Percentiles rank a stretch among this genome's conserved stretches.
Conservation (phyloP, 139 green algal species). For the Ostreobium quekettii region DNA sequence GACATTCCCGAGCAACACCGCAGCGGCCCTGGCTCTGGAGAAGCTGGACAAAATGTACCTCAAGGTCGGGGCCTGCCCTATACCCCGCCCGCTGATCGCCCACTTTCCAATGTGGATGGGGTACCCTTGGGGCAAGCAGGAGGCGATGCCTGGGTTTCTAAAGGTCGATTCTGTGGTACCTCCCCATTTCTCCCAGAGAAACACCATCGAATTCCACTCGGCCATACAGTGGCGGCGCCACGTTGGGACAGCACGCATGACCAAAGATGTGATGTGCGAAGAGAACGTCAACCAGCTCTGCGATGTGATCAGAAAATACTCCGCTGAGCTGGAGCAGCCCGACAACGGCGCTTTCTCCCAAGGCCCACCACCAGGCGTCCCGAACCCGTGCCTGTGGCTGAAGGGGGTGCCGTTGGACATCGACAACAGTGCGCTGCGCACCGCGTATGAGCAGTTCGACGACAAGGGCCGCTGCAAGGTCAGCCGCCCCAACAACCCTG, state of each 20-base stretch:
- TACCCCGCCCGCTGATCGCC: background rate
- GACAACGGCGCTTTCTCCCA: background rate
- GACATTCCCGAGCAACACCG: background rate
- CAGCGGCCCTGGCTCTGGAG: background rate
- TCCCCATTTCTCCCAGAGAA: conserved; percentile 12
- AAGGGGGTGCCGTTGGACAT: conserved; percentile 1
- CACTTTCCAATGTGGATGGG: conserved; percentile 3
- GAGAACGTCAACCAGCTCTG: background rate
- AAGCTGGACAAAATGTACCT: conserved; percentile 9
- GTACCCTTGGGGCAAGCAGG: background rate
- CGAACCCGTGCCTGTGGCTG: background rate
- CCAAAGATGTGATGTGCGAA: background rate
- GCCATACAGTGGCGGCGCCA: conserved; percentile 6
- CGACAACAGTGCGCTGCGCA: background rate
- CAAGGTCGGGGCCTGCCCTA: background rate
- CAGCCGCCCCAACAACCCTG: background rate
- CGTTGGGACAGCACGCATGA: background rate
- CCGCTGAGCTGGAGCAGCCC: background rate
- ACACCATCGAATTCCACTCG: background rate
- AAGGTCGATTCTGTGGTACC: background rate
- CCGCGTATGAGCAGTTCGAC: background rate
- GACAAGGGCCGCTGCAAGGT: background rate
- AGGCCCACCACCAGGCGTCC: no score
- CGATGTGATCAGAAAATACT: background rate
- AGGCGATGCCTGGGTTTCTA: background rate